Evolutionary conservation across 176 grass and related monocot species (phyloP).

Genomic region (Triticum dicoccoides): DNA sequence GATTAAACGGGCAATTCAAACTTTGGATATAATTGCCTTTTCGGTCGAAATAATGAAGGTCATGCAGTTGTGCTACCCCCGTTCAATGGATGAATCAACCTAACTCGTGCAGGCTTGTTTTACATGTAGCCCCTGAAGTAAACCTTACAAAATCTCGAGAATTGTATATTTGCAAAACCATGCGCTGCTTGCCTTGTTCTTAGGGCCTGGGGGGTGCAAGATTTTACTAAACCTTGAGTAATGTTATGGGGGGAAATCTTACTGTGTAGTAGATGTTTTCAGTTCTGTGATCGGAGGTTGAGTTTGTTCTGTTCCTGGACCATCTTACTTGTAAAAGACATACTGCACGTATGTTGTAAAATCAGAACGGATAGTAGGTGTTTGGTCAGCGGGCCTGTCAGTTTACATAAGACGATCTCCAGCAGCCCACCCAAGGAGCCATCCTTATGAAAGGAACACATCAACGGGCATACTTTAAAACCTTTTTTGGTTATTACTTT

Average conservation of each 20-base stretch:
- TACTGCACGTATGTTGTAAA: not conserved
- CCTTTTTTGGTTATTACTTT: too few relatives aligned
- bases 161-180: not conserved
- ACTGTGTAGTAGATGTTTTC: not conserved
- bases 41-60: not conserved
- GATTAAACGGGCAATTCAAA: not conserved
- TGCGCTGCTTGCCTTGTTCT: conserved; percentile 20
- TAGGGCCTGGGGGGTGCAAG: conserved; percentile 16
- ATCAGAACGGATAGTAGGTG: not conserved
- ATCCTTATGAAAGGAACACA: not conserved
- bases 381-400: not conserved
- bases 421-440: not conserved
- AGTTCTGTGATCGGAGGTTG: not conserved
- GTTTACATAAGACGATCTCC: not conserved
- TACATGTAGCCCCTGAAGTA: not conserved
- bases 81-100: conserved; percentile 16
- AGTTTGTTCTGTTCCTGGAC: conserved; percentile 8
- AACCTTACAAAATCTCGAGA: conserved; percentile 14
- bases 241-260: conserved; percentile 20
- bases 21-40: not conserved
- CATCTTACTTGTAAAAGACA: not conserved
- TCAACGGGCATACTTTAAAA: not conserved
- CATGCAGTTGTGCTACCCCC: not conserved
- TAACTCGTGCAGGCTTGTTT: not conserved
- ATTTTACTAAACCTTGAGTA: not conserved